Percentiles rank a stretch among this genome's conserved stretches.
These are phyloP conservation scores for Naumovozyma baii DNA, from an alignment of 805 yeast species.

Conservation along the genomic window DNA sequence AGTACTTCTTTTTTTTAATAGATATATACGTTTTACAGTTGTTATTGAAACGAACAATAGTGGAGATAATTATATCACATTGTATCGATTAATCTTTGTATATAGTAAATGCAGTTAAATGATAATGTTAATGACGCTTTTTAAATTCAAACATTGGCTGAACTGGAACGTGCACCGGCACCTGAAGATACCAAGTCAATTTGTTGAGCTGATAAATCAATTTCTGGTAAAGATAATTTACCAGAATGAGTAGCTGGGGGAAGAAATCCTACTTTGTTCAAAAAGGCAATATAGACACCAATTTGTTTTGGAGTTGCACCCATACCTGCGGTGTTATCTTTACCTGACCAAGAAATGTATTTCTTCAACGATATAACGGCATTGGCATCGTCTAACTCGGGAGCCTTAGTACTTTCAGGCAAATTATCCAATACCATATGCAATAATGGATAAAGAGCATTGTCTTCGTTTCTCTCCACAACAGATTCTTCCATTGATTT, in stretches of 20 bases:
- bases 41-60: too few relatives aligned
- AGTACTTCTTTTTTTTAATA: background rate
- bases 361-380: slow-evolving; percentile 57
- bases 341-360: slow-evolving; percentile 56
- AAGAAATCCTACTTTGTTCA: slow-evolving; percentile 71
- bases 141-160: slow-evolving; percentile 30
- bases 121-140: background rate
- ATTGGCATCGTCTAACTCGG: slow-evolving; percentile 84
- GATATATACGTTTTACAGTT: too few relatives aligned
- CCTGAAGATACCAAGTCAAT: slow-evolving; percentile 50
- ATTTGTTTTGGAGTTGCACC: slow-evolving; percentile 64
- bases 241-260: slow-evolving; percentile 47
- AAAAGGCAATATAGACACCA: slow-evolving; percentile 71
- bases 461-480: slow-evolving; percentile 61
- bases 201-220: slow-evolving; percentile 48
- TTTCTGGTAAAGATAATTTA: slow-evolving; percentile 41
- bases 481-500: slow-evolving; percentile 65
- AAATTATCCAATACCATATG: slow-evolving; percentile 91
- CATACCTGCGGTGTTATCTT: slow-evolving; percentile 56
- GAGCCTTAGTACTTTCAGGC: slow-evolving; percentile 87
- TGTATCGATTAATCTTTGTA: too few relatives aligned
- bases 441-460: slow-evolving; percentile 83
- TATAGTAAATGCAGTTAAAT: slow-evolving; percentile 1
- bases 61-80: too few relatives aligned
- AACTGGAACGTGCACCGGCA: slow-evolving; percentile 68